phyloP scores from a whole-genome alignment of 1,284 basidiomycete species.

The Marasmius oreades region DNA sequence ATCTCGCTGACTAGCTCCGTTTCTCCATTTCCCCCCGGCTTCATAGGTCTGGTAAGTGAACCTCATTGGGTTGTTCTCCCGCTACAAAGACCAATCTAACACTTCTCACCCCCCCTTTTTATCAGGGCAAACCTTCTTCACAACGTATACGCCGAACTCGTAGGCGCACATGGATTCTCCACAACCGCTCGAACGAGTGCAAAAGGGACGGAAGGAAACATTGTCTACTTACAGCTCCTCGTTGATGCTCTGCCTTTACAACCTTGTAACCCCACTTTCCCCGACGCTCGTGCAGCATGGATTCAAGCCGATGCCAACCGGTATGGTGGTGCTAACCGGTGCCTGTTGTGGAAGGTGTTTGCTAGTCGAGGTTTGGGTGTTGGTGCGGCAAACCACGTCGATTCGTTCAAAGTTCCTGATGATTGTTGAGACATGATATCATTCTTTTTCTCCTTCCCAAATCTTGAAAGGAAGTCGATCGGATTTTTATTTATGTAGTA shows the following conservation, averaged over 20 bases:
- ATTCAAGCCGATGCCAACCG: slow-evolving; percentile 33
- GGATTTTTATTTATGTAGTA: no score
- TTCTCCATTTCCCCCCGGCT: no score
- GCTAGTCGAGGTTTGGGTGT: slow-evolving; percentile 35
- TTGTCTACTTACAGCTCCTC: slow-evolving; percentile 30
- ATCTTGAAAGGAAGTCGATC: no score
- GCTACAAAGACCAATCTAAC: not conserved
- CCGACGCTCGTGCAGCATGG: slow-evolving; percentile 21
- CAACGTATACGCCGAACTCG: slow-evolving; percentile 36
- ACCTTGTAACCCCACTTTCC: not conserved
- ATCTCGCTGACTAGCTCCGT: no score
- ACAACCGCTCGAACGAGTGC: slow-evolving; percentile 24
- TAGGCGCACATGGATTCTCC: slow-evolving; percentile 27
- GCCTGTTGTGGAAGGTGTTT: slow-evolving; percentile 33
- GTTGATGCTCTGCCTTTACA: slow-evolving; percentile 24
- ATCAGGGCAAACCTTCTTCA: slow-evolving; percentile 32
- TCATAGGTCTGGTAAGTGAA: not conserved
- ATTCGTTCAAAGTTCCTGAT: no score
- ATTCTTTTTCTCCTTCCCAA: no score
- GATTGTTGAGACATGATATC: no score
- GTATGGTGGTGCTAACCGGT: slow-evolving; percentile 31
- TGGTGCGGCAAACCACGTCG: no score
- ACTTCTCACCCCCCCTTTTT: not conserved
- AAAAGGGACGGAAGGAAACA: slow-evolving; percentile 26
- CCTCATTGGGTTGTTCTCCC: no score